Base-by-base conservation (phyloP, 768 basidiomycete genomes). In the Xerocomellus amylosporus region DNA sequence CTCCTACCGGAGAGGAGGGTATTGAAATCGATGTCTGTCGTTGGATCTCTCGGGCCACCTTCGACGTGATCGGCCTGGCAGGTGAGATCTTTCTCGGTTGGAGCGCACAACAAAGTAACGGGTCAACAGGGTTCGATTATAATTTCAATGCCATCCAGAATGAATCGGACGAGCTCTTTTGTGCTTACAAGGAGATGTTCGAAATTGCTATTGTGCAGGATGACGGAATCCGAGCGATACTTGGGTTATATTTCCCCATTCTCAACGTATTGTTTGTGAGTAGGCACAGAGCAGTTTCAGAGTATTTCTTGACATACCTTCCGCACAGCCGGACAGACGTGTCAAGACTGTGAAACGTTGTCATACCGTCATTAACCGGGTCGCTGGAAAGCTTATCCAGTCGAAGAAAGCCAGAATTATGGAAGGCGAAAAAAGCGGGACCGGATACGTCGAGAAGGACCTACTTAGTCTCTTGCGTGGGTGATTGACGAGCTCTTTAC, bases 1-100 rank as follows among this genome's bases (percentile, higher is more conserved):
- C 56, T 39, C 40, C 51, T 30, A 26, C 49, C 24, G 17, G 28
- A 12, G 48, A 51, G 2, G 37, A 58, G 54, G 70, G 63, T 8
- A 62, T 66, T 55, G 77, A 63, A 62, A 65, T 97, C 24, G 90
- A 97, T 62, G 82, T 94, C 8, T 85, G 82, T 64, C 83, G 81
- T 59, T 95, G 88, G 87, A 71, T 94, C 33, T 88, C 85, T 58
- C 79, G 91, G 40, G 85, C 86, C 9, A 93, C 93, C 0, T 89
- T 97, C 63, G 94, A 96, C 68, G 86, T 95, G 41, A 93, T 97
- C 60, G 94, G 93, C 2, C 68, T 90, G n/a, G 90, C 93, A 39
- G 90, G 89, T 90, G 51, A 43, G 75, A n/a, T 8, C 22, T 53
- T 43, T 38, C 28, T 14, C 37, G 36, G 41, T 51, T 28, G 59